Conservation (phyloP, 352 stramenopile species). For the Phytopythium oedochilum region DNA sequence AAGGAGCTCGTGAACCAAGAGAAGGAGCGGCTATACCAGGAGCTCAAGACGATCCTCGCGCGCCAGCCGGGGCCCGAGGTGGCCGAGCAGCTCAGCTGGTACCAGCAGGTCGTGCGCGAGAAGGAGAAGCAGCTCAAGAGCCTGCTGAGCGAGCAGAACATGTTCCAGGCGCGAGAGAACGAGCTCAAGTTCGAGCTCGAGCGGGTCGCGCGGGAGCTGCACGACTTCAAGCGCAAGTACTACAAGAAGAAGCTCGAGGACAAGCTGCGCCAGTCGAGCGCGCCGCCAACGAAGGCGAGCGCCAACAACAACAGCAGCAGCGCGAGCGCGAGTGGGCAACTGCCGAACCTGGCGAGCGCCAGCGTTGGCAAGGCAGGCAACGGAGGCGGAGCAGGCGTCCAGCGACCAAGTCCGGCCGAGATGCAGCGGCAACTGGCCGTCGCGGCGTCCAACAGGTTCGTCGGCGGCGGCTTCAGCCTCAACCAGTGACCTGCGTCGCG, state of each 20-base stretch:
- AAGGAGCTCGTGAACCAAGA: constrained; percentile 94
- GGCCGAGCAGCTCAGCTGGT: constrained; percentile 93
- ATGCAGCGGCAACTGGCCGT: constrained; percentile 84
- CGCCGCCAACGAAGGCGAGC: not conserved
- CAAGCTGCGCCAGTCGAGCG: constrained; percentile 56
- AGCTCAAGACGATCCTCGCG: constrained; percentile 92
- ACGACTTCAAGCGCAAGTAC: constrained; percentile 95
- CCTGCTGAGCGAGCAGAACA: constrained; percentile 96
- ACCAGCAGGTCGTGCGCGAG: constrained; percentile 94
- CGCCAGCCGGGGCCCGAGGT: constrained; percentile 93
- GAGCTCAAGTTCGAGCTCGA: constrained; percentile 96
- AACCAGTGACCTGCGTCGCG: constrained; percentile 54
- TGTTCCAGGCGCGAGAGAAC: constrained; percentile 93
- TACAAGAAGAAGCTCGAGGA: constrained; percentile 92
- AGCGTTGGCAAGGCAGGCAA: constrained; percentile 18
- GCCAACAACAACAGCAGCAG: constrained; percentile 23
- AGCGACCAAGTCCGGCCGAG: constrained; percentile 43
- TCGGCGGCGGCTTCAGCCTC: constrained; percentile 92
- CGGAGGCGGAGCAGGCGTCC: not conserved
- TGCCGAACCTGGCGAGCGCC: constrained; percentile 25
- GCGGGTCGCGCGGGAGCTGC: constrained; percentile 85
- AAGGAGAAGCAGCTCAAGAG: constrained; percentile 97
- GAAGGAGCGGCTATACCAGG: constrained; percentile 94
- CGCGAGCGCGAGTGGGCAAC: constrained; percentile 9
- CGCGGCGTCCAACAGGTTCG: constrained; percentile 85